phyloP scores from a whole-genome alignment of 2,329 filamentous ascomycete genomes.

The Pseudogymnoascus pannorum region DNA sequence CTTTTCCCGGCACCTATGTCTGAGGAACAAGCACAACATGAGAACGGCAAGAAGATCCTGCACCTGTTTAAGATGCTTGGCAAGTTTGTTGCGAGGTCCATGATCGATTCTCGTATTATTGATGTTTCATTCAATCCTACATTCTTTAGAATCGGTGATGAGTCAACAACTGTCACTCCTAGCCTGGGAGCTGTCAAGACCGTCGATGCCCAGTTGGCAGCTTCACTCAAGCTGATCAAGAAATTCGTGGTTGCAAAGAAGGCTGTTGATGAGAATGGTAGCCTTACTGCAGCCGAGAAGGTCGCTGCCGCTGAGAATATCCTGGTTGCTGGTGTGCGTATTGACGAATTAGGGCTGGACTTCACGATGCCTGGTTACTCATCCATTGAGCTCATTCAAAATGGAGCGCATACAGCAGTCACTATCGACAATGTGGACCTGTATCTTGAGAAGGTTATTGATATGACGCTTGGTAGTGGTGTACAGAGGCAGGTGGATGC shows the following conservation, averaged over 20 bases:
- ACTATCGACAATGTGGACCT: slow-evolving; percentile 85
- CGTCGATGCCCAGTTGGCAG: slow-evolving; percentile 79
- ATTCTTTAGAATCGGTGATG: slow-evolving; percentile 89
- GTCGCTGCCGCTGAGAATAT: slow-evolving; percentile 61
- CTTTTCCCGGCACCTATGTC: slow-evolving; percentile 90
- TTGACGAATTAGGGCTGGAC: slow-evolving; percentile 86
- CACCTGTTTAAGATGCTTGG: slow-evolving; percentile 88
- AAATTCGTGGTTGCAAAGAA: slow-evolving; percentile 80
- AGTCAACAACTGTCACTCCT: slow-evolving; percentile 57
- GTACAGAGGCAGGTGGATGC: slow-evolving; percentile 85
- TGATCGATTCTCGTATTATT: slow-evolving; percentile 97
- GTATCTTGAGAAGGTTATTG: slow-evolving; percentile 84
- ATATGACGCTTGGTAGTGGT: slow-evolving; percentile 82
- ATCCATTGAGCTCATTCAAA: slow-evolving; percentile 69
- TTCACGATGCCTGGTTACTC: slow-evolving; percentile 93
- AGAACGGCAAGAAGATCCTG: slow-evolving; percentile 80
- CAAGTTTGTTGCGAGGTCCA: slow-evolving; percentile 94
- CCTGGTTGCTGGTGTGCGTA: slow-evolving; percentile 62
- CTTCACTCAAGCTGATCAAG: slow-evolving; percentile 79
- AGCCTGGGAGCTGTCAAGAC: slow-evolving; percentile 84
- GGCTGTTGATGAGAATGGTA: slow-evolving; percentile 65
- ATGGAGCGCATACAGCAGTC: slow-evolving; percentile 67
- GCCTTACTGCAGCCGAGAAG: slow-evolving; percentile 63
- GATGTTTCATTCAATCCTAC: slow-evolving; percentile 96
- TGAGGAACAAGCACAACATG: slow-evolving; percentile 62